Conservation (phyloP, 2,329 filamentous ascomycete species). For the Hypoxylon sp. region DNA sequence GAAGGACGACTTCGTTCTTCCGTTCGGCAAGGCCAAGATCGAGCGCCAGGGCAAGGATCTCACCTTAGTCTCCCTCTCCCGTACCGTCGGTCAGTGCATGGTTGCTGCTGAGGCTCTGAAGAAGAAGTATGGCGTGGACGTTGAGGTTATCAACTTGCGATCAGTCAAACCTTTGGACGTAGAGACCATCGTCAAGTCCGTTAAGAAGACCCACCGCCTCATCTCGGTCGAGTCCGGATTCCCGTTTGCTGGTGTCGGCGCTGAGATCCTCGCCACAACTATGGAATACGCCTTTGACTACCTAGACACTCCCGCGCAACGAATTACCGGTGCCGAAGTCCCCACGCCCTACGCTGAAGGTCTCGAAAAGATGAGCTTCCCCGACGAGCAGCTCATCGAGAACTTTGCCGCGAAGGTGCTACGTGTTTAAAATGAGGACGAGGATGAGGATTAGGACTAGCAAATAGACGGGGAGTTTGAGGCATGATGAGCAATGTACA, state of each 20-base stretch:
- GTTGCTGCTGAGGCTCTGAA: constrained; percentile 90
- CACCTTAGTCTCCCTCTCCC: constrained; percentile 93
- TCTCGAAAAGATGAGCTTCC: constrained; percentile 96
- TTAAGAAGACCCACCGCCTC: constrained; percentile 98
- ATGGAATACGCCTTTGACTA: constrained; percentile 99
- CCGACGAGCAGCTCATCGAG: constrained; percentile 87
- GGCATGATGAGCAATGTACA: constrained; percentile 43
- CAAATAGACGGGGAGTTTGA: constrained; percentile 29
- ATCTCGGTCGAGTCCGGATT: constrained; percentile 95
- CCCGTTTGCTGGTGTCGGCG: constrained; percentile 91
- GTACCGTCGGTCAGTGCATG: constrained; percentile 93
- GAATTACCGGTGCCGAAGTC: constrained; percentile 96
- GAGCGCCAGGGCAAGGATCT: constrained; percentile 96
- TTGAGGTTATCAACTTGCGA: constrained; percentile 97
- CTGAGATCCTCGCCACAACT: constrained; percentile 92
- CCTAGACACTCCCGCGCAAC: constrained; percentile 91
- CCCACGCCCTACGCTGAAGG: constrained; percentile 95
- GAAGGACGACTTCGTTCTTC: constrained; percentile 95
- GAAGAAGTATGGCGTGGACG: constrained; percentile 95
- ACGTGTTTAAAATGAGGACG: constrained; percentile 54
- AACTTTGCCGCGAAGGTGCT: constrained; percentile 91
- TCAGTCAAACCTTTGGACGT: constrained; percentile 97
- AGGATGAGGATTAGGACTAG: constrained; percentile 7
- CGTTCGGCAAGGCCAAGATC: constrained; percentile 99
- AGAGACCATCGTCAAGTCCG: constrained; percentile 93